Evolutionary conservation across 2,329 filamentous ascomycete species (phyloP).

Genomic region (Decorospora gaudefroyi): DNA sequence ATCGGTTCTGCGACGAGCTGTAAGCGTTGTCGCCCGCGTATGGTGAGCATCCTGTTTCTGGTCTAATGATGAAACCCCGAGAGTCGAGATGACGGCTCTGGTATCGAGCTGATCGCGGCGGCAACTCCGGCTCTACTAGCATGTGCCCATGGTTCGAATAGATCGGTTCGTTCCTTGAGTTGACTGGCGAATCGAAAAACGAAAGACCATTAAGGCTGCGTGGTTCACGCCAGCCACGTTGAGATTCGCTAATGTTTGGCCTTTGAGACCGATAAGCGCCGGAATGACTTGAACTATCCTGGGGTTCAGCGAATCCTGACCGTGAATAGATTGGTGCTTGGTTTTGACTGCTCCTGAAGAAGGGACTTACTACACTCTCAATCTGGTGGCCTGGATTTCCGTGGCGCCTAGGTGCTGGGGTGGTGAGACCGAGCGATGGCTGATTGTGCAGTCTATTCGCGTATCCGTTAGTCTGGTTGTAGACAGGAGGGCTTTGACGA

Average conservation of each 20-base stretch:
- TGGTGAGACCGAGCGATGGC: constrained; percentile 5
- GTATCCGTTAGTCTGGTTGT: constrained; percentile 8
- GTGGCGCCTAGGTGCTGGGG: constrained; percentile 18
- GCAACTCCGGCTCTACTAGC: constrained; percentile 3
- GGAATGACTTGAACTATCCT: constrained; percentile 37
- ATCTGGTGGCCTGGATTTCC: constrained; percentile 22
- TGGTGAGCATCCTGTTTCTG: constrained; percentile 10
- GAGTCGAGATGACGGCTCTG: constrained; percentile 18
- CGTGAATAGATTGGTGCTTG: constrained; percentile 17
- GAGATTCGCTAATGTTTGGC: constrained; percentile 8
- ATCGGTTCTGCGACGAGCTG: constrained; percentile 5
- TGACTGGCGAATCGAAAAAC: constrained; percentile 41
- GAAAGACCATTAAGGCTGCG: constrained; percentile 44
- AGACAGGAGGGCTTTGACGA: constrained; percentile 8
- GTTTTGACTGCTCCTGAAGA: constrained; percentile 39
- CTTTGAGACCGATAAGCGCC: constrained; percentile 34
- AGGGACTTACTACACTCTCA: constrained; percentile 49
- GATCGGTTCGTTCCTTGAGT: constrained; percentile 25
- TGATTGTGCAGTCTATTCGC: constrained; percentile 12
- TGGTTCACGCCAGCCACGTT: constrained; percentile 27
- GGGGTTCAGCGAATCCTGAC: constrained; percentile 31
- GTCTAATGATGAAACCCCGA: constrained; percentile 19
- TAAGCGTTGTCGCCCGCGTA: constrained; percentile 13
- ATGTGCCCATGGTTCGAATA: constrained; percentile 3
- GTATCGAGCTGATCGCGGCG: constrained; percentile 5